A percentile compares a stretch with the other conserved stretches of the same genome.
Conservation (phyloP, 2,329 filamentous ascomycete genomes). For the Byssothecium circinans region DNA sequence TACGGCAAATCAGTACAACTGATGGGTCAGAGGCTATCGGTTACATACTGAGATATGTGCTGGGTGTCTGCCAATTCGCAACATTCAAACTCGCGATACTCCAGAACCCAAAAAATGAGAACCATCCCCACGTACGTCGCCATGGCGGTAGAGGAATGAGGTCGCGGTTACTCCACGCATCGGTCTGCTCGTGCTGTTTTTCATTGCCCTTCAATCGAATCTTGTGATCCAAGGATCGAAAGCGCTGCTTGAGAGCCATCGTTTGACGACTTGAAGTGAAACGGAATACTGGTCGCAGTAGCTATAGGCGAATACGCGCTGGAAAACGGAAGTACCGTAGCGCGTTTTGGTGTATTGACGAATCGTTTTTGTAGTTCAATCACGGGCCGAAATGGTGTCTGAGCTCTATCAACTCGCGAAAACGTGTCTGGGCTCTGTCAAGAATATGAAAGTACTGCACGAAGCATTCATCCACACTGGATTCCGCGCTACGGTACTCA, state of each 20-base stretch:
- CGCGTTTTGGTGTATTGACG: too few relatives aligned
- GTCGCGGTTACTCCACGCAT: slow-evolving; percentile 46
- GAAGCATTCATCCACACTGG: too few relatives aligned
- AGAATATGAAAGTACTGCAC: too few relatives aligned
- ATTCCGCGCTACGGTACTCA: too few relatives aligned
- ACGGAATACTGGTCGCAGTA: background rate
- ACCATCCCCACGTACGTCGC: slow-evolving; percentile 46
- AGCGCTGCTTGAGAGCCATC: slow-evolving; percentile 12
- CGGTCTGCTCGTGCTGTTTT: slow-evolving; percentile 49
- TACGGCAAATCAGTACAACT: slow-evolving; percentile 13
- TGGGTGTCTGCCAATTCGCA: slow-evolving; percentile 53
- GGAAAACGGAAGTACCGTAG: too few relatives aligned
- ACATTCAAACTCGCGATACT: slow-evolving; percentile 46
- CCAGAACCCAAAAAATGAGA: slow-evolving; percentile 50
- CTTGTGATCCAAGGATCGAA: slow-evolving; percentile 34
- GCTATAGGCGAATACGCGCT: too few relatives aligned
- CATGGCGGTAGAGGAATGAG: slow-evolving; percentile 43
- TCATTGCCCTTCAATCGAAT: slow-evolving; percentile 46
- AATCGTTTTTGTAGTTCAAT: too few relatives aligned
- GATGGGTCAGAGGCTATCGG: background rate
- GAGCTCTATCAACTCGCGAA: too few relatives aligned
- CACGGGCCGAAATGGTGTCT: too few relatives aligned
- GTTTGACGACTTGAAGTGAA: background rate
- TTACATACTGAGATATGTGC: slow-evolving; percentile 46
- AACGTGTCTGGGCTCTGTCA: too few relatives aligned